A percentile compares a stretch with the other conserved stretches of the same genome.
These are phyloP conservation scores for Solanum aculeatissimum DNA, from an alignment of 305 asterid species.

Conservation along the genomic window DNA sequence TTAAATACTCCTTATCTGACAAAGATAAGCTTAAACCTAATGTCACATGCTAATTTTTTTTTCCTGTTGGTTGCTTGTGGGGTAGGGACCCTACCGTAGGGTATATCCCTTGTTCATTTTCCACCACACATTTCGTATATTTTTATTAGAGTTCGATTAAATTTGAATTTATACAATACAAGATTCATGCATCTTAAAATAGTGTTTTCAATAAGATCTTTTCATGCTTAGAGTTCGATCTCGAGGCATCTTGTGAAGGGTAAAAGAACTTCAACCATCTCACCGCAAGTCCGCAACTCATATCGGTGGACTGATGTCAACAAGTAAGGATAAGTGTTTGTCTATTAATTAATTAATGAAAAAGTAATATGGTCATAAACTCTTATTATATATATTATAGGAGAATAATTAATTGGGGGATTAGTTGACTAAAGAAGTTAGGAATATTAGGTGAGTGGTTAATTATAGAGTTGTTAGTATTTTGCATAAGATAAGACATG, in stretches of 20 bases:
- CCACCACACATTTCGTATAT: background rate
- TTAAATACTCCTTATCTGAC: background rate
- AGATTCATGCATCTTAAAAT: background rate
- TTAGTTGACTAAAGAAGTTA: background rate
- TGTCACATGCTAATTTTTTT: background rate
- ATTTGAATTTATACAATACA: accelerated
- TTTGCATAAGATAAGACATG: background rate
- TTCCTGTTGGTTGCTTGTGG: background rate
- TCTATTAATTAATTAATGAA: background rate
- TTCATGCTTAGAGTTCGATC: background rate
- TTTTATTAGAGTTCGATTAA: accelerated
- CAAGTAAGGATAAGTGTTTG: background rate
- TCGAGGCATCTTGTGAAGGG: accelerated
- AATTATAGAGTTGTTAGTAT: background rate
- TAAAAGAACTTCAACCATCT: background rate
- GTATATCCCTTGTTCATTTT: background rate
- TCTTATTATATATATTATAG: background rate
- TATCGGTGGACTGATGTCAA: background rate
- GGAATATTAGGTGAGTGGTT: background rate
- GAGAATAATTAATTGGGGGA: background rate
- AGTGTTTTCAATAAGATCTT: accelerated
- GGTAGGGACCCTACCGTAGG: background rate
- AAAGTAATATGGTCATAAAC: background rate
- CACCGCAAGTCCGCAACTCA: background rate
- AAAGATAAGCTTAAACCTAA: background rate